These are phyloP conservation scores for Aspergillus ustus DNA, from an alignment of 2,329 filamentous ascomycete genomes.

Conservation along the genomic window DNA sequence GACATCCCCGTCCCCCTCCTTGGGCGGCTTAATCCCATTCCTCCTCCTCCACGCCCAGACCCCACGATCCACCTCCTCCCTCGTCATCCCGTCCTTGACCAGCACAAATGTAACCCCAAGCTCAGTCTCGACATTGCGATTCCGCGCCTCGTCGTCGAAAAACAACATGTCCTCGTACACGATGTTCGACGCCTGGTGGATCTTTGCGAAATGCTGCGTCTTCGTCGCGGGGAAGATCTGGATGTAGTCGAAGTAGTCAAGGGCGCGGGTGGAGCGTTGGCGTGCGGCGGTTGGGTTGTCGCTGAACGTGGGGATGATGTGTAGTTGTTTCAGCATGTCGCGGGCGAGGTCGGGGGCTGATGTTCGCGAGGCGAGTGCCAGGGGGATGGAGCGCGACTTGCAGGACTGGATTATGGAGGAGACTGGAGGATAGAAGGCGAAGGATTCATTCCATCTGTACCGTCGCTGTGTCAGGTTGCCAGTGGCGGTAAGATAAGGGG, in stretches of 20 bases:
- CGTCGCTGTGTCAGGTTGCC: constrained; percentile 17
- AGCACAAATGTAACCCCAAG: constrained; percentile 85
- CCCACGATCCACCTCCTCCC: constrained; percentile 76
- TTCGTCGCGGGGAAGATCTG: constrained; percentile 77
- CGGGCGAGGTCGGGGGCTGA: constrained; percentile 77
- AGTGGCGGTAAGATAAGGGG: constrained; percentile 1
- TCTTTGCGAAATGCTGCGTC: constrained; percentile 77
- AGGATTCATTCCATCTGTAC: constrained; percentile 64
- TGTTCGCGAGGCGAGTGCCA: constrained; percentile 83
- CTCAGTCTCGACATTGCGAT: constrained; percentile 74
- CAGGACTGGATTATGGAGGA: constrained; percentile 69
- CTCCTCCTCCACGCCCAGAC: constrained; percentile 80
- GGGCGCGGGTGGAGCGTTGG: constrained; percentile 53
- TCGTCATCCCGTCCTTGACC: constrained; percentile 77
- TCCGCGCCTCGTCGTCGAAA: constrained; percentile 90
- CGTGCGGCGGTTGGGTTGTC: constrained; percentile 41
- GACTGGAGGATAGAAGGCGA: constrained; percentile 72
- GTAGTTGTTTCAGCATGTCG: constrained; percentile 77
- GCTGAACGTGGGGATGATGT: constrained; percentile 57
- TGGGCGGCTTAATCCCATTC: constrained; percentile 54
- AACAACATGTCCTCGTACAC: constrained; percentile 86
- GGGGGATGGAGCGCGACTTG: constrained; percentile 55
- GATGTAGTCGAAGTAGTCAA: constrained; percentile 61
- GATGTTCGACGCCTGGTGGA: constrained; percentile 73
- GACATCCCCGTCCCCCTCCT: constrained; percentile 17